phyloP scores from a whole-genome alignment of 768 basidiomycete genomes.

The Tricholoma furcatifolium region DNA sequence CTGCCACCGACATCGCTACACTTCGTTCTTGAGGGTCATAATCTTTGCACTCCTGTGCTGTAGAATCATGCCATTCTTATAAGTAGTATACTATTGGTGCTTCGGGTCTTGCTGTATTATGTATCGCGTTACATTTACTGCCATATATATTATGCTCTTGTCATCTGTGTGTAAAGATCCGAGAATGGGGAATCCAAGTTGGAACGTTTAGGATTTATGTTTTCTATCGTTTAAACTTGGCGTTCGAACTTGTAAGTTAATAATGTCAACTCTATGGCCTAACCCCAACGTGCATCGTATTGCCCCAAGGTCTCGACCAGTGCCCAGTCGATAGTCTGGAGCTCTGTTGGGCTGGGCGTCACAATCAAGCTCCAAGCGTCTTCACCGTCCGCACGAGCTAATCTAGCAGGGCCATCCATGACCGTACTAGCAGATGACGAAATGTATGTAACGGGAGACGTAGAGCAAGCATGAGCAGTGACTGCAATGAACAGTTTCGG shows the following conservation, averaged over 20 bases:
- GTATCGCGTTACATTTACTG: neutral
- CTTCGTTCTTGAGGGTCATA: constrained; percentile 7
- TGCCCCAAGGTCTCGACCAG: constrained; percentile 26
- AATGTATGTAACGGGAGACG: constrained; percentile 53
- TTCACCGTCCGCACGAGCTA: constrained; percentile 49
- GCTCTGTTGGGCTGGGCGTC: constrained; percentile 16
- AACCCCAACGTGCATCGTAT: constrained; percentile 31
- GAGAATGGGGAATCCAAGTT: no score
- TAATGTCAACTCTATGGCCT: neutral
- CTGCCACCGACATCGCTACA: constrained; percentile 1
- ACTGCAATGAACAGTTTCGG: constrained; percentile 39
- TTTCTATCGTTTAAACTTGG: constrained; percentile 7
- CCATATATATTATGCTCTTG: neutral
- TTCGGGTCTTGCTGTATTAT: constrained; percentile 13
- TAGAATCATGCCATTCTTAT: constrained; percentile 12
- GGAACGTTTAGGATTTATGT: constrained; percentile 2
- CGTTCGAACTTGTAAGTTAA: neutral
- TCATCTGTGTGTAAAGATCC: neutral
- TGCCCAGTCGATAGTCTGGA: constrained; percentile 31
- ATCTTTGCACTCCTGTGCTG: constrained; percentile 12
- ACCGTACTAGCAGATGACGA: constrained; percentile 24
- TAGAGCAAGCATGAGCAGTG: constrained; percentile 40
- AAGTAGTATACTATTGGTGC: constrained; percentile 10
- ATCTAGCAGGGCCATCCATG: constrained; percentile 31
- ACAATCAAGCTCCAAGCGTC: constrained; percentile 51